Evolutionary conservation across 148 eudicot species (phyloP).

Genomic region (Spergularia bocconei): DNA sequence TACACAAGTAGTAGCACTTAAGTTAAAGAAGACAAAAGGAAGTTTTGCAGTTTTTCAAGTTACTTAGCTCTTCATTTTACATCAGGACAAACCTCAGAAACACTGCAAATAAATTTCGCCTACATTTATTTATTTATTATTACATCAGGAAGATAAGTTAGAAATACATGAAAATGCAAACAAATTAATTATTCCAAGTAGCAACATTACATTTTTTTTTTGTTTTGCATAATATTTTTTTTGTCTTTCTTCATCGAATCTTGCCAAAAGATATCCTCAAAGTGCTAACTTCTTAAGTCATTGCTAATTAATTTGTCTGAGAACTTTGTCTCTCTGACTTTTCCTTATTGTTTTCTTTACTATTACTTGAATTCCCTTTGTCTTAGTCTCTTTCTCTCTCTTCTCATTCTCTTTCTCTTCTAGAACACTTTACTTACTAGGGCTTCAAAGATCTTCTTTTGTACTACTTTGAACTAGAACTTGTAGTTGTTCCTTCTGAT

Average conservation of each 20-base stretch:
- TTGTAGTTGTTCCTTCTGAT: conserved; percentile 44
- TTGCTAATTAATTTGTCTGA: conserved; percentile 29
- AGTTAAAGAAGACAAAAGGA: conserved; percentile 9
- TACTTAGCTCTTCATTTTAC: background rate
- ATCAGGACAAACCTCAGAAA: conserved; percentile 4
- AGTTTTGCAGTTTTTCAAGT: background rate
- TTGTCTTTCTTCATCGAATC: no score
- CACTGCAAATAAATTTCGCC: conserved; percentile 12
- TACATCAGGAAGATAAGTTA: background rate
- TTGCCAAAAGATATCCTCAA: conserved; percentile 1
- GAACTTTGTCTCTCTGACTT: conserved; percentile 33
- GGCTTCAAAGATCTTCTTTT: background rate
- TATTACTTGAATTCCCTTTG: conserved; percentile 30
- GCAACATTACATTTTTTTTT: background rate
- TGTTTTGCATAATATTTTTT: background rate
- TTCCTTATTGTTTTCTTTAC: conserved; percentile 19
- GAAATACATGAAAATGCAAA: background rate
- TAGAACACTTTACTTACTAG: background rate
- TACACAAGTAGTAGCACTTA: background rate
- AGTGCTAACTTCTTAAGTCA: conserved; percentile 19
- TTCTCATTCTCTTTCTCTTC: background rate
- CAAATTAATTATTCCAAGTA: background rate
- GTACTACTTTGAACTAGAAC: conserved; percentile 16
- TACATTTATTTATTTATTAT: conserved; percentile 25
- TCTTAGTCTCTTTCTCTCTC: conserved; percentile 6